Percentiles rank a stretch among this genome's conserved stretches.
phyloP scores from a whole-genome alignment of 345 rosid genomes.

The Melaleuca alternifolia region DNA sequence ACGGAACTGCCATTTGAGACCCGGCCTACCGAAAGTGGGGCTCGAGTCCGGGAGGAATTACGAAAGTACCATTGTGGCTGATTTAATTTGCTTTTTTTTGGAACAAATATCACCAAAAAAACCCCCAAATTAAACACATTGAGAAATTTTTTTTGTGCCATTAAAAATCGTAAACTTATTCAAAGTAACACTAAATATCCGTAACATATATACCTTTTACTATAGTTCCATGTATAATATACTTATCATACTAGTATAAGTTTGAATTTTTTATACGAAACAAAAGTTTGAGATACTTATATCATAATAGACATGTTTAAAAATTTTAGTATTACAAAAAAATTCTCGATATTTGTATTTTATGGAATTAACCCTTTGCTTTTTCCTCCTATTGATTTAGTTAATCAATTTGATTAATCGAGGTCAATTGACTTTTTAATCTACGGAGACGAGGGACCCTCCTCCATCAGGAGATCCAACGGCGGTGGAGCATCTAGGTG shows the following conservation, averaged over 20 bases:
- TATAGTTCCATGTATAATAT: too few species aligned
- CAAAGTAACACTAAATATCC: too few species aligned
- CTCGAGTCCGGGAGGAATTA: neutral
- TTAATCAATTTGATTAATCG: neutral
- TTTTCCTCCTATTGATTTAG: neutral
- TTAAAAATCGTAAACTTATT: too few species aligned
- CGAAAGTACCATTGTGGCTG: neutral
- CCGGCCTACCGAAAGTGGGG: neutral
- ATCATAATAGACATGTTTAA: too few species aligned
- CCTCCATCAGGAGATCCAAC: neutral
- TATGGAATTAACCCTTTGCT: fast-evolving
- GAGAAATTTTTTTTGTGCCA: too few species aligned
- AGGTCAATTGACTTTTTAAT: neutral
- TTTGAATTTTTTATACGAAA: too few species aligned
- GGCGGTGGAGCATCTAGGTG: neutral
- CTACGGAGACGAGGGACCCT: neutral
- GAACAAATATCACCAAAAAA: too few species aligned
- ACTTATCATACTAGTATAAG: too few species aligned
- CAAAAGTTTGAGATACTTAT: too few species aligned
- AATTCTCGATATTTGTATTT: neutral
- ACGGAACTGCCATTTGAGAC: neutral
- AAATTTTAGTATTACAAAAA: too few species aligned
- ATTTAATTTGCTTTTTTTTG: neutral
- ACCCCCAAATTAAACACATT: too few species aligned
- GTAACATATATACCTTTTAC: too few species aligned